Evolutionary conservation across 352 stramenopile species (phyloP).

Genomic region (Phytophthora parvispora): DNA sequence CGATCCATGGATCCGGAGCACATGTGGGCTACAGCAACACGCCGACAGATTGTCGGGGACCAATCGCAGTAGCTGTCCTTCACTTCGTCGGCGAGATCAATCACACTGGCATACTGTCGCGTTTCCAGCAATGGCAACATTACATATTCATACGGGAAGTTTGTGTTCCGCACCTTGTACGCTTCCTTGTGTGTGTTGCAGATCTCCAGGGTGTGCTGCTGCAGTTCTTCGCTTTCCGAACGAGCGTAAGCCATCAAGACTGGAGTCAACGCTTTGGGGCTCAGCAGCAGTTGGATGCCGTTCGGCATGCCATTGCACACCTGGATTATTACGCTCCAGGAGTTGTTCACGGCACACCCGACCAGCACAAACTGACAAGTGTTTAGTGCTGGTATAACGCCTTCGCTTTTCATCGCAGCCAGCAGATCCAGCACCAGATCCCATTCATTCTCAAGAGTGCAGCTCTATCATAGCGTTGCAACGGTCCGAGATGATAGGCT

Average conservation of each 20-base stretch:
- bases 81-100: background rate
- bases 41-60: slow-evolving; percentile 9
- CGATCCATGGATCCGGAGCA: slow-evolving; percentile 14
- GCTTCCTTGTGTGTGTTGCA: slow-evolving; percentile 15
- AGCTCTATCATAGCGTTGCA: background rate
- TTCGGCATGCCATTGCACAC: slow-evolving; percentile 15
- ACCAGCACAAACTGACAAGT: background rate
- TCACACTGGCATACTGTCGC: slow-evolving; percentile 10
- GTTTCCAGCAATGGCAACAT: slow-evolving; percentile 8
- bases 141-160: slow-evolving; percentile 9
- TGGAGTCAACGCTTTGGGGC: background rate
- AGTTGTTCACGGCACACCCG: background rate
- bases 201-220: background rate
- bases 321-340: slow-evolving; percentile 13
- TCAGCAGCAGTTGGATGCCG: background rate
- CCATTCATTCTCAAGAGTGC: slow-evolving; percentile 5
- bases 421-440: slow-evolving; percentile 7
- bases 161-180: background rate
- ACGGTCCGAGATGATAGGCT: too few relatives aligned
- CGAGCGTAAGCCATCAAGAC: slow-evolving; percentile 7
- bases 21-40: slow-evolving; percentile 17
- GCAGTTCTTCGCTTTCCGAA: slow-evolving; percentile 6
- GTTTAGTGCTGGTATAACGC: background rate
- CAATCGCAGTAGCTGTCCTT: background rate
- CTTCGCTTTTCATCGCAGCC: slow-evolving; percentile 10